Conservation (phyloP, 768 basidiomycete species). For the Kwoniella sp. region DNA sequence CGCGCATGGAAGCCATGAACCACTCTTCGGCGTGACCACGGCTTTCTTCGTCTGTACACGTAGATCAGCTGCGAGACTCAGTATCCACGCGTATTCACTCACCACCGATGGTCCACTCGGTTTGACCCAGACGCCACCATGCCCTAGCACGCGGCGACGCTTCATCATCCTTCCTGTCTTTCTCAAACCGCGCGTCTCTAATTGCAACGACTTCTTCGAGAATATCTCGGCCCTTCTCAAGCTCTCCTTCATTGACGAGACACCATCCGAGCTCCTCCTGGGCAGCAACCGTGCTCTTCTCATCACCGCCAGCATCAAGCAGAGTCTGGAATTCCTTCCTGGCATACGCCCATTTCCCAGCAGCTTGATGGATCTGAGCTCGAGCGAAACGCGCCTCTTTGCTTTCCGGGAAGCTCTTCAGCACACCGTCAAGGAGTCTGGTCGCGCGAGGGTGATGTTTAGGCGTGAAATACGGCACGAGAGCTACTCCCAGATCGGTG, state of each 20-base stretch:
- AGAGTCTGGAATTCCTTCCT: slow-evolving; percentile 66
- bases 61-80: neutral
- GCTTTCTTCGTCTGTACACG: slow-evolving; percentile 41
- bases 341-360: slow-evolving; percentile 71
- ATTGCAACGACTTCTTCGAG: slow-evolving; percentile 50
- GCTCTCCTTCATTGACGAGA: slow-evolving; percentile 59
- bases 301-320: slow-evolving; percentile 48
- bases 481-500: slow-evolving; percentile 68
- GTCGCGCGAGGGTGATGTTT: slow-evolving; percentile 83
- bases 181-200: slow-evolving; percentile 35
- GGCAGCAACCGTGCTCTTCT: slow-evolving; percentile 58
- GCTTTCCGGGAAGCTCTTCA: slow-evolving; percentile 67
- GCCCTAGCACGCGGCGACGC: slow-evolving; percentile 73
- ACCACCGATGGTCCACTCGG: slow-evolving; percentile 74
- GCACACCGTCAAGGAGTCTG: slow-evolving; percentile 70
- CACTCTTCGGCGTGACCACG: slow-evolving; percentile 70
- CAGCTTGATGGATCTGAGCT: slow-evolving; percentile 70
- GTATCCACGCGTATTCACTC: slow-evolving; percentile 6
- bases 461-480: slow-evolving; percentile 83
- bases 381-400: slow-evolving; percentile 70
- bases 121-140: slow-evolving; percentile 80
- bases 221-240: slow-evolving; percentile 48
- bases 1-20: slow-evolving; percentile 79
- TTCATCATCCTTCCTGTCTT: slow-evolving; percentile 58
- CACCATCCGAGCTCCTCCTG: slow-evolving; percentile 88